A percentile compares a stretch with the other conserved stretches of the same genome.
Evolutionary conservation across 805 yeast genomes (phyloP).

Genomic region (Candida peoriensis): DNA sequence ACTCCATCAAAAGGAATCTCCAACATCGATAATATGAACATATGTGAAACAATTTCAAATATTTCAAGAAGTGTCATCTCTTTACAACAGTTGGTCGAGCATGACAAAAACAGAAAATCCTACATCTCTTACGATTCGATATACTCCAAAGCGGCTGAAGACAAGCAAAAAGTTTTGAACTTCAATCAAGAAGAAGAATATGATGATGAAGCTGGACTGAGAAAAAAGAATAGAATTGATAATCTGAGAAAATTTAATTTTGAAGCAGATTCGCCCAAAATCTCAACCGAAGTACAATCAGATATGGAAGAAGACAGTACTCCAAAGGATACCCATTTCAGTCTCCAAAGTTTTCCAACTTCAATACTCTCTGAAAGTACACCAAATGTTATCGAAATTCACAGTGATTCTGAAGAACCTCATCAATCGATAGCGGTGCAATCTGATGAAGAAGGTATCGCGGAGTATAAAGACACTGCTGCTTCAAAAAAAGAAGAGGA

Average conservation of each 20-base stretch:
- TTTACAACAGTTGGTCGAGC: conserved; percentile 11
- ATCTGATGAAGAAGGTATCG: no score
- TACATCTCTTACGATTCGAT: conserved; percentile 59
- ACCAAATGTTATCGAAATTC: conserved; percentile 5
- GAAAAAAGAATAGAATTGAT: conserved; percentile 44
- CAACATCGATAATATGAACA: conserved; percentile 24
- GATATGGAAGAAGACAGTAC: conserved; percentile 1
- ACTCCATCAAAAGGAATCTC: conserved; percentile 8
- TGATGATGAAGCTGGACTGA: conserved; percentile 23
- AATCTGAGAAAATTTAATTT: conserved; percentile 44
- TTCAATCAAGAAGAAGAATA: not conserved
- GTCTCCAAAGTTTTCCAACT: conserved; percentile 12
- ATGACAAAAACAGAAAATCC: conserved; percentile 29
- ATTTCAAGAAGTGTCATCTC: conserved; percentile 21
- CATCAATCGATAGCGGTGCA: no score
- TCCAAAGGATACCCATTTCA: conserved; percentile 8
- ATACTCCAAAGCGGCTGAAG: conserved; percentile 37
- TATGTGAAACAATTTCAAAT: conserved; percentile 23
- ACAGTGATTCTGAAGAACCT: not conserved
- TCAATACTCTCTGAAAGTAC: conserved; percentile 17
- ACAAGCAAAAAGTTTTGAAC: not conserved
- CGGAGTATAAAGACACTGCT: no score
- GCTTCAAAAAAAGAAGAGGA: no score
- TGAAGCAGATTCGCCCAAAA: conserved; percentile 13
- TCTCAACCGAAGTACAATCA: no score